Evolutionary conservation across 202 grass and related monocot species (phyloP), one percentile per base, ranked within the genome.

Genomic region (Carex arenaria): DNA sequence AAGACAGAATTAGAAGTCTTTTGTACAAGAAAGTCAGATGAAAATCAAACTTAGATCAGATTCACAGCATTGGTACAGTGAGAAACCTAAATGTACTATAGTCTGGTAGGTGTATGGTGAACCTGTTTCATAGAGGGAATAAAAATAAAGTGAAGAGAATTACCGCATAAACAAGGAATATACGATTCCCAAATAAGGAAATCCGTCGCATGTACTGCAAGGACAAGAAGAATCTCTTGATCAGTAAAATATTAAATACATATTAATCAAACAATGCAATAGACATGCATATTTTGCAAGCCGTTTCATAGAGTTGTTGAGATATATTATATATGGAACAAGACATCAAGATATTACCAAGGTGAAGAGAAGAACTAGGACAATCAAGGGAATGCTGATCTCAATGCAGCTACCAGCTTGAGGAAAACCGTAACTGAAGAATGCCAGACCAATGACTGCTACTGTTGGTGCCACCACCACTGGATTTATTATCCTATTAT

Each of bases 401-500:
- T 99, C 93, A 61, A 92, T 83, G 74, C 96, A 96, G 80, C 83
- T 96, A 64, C 96, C 96, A 92, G 96, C 96, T 87, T 94, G 93
- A 85, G 96, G 96, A 76, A 99, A 99, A 69, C 93, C 96, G 78
- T 92, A 99, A 88, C 96, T 92, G 84, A 99, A 95, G 90, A 90
- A 94, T 0, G 93, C 80, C 83, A 99, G 91, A 86, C 96, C 96
- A 64, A 99, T 83, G 68, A 85, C 89, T 76, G 96, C 96, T 81
- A 95, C 92, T 20, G 93, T 94, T 73, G 96, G 96, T 79, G 96
- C 91, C 76, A 99, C 96, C 1, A 99, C 93, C 31, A 99, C 96
- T 38, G 96, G 93, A 84, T 99, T 99, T 89, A 99, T 93, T 70
- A 95, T 86, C 69, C 96, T 99, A 89, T 87, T 75, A 66, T 70